Evolutionary conservation across 257 asterid genomes (phyloP), one percentile per base, ranked within the genome.

Genomic region (Echium plantagineum): DNA sequence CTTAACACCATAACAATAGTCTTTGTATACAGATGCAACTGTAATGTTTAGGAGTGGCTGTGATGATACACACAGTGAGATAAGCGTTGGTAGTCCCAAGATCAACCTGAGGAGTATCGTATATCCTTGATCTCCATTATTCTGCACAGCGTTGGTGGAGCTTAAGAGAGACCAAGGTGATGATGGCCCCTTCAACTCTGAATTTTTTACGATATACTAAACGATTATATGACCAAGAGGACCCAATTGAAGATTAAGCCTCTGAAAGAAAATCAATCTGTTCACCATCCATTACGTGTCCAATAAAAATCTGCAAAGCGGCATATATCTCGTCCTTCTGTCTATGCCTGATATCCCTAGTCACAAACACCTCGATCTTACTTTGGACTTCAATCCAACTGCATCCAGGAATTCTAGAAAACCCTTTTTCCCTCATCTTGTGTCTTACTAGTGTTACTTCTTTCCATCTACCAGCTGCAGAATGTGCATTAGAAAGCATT

Each of bases 401-500:
- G 65, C 85, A 75, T 3, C 98, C 98, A 2, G 98, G 89, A 22
- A 79, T 65, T 62, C 87, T 78, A 16, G 48, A 68, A 61, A 90
- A 38, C 24, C 95, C 84, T 26, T 74, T 87, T 72, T 64, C 87
- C 66, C 58, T 78, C 87, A 87, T 87, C 72, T 61, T 81, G 7
- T 67, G 58, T 78, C 98, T 83, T 6, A 81, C 9, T 15, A 59
- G 58, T 55, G 69, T 19, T 22, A 69, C 91, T 6, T 53, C 66
- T 58, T 69, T 81, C 98, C 96, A 87, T 62, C 94, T 85, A 19
- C 95, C 89, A 0, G 86, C 89, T 9, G 85, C 91, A 15, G 83
- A 90, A 66, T 83, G 87, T 17, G 89, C 94, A 68, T 90, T 87
- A 0, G 95, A 90, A 8, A 90, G 83, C 96, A 90, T 90, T 54